Conservation (phyloP, 2,329 filamentous ascomycete species). For the Cladosporium sp. region DNA sequence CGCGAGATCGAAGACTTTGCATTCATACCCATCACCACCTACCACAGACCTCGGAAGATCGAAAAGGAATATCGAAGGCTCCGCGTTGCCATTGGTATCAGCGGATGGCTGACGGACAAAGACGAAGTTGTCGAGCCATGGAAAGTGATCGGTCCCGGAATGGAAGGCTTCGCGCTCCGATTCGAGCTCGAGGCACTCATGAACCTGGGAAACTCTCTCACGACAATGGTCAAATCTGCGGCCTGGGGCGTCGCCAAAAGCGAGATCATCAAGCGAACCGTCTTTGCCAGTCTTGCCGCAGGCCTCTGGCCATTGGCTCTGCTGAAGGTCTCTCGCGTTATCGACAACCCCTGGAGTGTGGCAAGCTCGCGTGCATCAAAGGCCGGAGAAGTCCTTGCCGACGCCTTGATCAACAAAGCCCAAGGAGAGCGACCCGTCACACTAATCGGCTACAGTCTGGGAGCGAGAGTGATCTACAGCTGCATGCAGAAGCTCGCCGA, state of each 20-base stretch:
- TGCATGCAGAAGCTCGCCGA: constrained; percentile 75
- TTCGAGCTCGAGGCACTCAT: constrained; percentile 78
- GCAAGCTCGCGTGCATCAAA: constrained; percentile 36
- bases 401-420: constrained; percentile 38
- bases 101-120: constrained; percentile 72
- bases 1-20: constrained; percentile 86
- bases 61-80: constrained; percentile 51
- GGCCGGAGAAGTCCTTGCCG: constrained; percentile 38
- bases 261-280: constrained; percentile 65
- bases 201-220: constrained; percentile 73
- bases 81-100: constrained; percentile 76
- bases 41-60: constrained; percentile 50
- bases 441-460: constrained; percentile 38
- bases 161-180: constrained; percentile 74
- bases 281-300: constrained; percentile 45
- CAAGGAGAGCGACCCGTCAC: constrained; percentile 39
- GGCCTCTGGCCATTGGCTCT: constrained; percentile 47
- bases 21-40: constrained; percentile 68
- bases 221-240: constrained; percentile 70
- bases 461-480: constrained; percentile 64
- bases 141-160: constrained; percentile 67
- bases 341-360: constrained; percentile 40
- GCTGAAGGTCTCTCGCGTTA: constrained; percentile 40
- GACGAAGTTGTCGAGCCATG: constrained; percentile 74
- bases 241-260: constrained; percentile 75